Evolutionary conservation across 1,284 basidiomycete species (phyloP).

Genomic region (Cutaneotrichosporon mucoides): DNA sequence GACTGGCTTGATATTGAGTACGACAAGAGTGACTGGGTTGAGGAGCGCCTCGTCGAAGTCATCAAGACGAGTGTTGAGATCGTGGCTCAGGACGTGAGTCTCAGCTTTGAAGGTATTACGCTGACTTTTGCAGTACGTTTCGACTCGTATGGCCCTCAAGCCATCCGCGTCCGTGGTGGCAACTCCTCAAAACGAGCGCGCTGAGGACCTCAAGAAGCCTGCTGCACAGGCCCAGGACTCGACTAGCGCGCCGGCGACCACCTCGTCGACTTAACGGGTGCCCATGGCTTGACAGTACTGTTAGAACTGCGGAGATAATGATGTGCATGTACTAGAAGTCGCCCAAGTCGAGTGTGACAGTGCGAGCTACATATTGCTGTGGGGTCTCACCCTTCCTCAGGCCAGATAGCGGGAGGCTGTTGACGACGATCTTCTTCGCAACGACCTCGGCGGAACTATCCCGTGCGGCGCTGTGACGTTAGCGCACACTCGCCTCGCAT

Average conservation of each 20-base stretch:
- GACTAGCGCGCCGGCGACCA: background rate
- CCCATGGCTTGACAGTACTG: no score
- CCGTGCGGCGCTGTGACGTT: constrained; percentile 5
- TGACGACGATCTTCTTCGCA: constrained; percentile 2
- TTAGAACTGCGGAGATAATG: background rate
- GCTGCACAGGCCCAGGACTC: background rate
- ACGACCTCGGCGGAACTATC: constrained; percentile 11
- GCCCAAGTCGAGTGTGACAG: constrained; percentile 49
- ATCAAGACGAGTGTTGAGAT: constrained; percentile 76
- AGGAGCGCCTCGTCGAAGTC: constrained; percentile 81
- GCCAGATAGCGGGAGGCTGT: constrained; percentile 23
- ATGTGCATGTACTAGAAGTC: constrained; percentile 40
- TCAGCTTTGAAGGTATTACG: no score
- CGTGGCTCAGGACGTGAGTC: constrained; percentile 67
- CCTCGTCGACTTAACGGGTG: background rate
- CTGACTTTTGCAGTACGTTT: constrained; percentile 35
- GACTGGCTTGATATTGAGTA: constrained; percentile 85
- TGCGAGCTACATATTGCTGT: constrained; percentile 46
- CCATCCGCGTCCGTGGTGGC: constrained; percentile 16
- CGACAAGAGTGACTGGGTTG: constrained; percentile 84
- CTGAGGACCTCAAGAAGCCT: background rate
- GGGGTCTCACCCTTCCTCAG: constrained; percentile 43
- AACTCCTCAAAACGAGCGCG: background rate
- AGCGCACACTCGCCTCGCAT: background rate
- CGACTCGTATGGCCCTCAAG: constrained; percentile 48